phyloP scores from a whole-genome alignment of 192 early-diverging fungal species.

The Backusella sp. region DNA sequence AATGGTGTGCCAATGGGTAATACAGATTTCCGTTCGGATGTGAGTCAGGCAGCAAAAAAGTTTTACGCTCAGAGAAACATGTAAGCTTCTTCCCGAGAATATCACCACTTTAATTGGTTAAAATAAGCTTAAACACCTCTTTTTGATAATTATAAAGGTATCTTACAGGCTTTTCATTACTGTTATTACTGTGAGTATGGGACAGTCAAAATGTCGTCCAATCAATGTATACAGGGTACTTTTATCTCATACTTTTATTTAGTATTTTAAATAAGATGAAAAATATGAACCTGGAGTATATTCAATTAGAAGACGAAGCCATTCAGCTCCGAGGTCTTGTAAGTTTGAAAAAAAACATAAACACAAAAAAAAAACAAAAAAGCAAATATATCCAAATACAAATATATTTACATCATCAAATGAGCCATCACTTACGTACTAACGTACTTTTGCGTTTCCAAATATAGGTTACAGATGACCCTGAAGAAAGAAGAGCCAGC shows the following conservation, averaged over 20 bases:
- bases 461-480: slow-evolving; percentile 6
- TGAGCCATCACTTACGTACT: not conserved
- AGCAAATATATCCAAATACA: not conserved
- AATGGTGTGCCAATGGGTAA: slow-evolving; percentile 1
- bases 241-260: not conserved
- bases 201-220: not conserved
- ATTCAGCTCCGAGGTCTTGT: slow-evolving; percentile 12
- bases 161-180: slow-evolving; percentile 54
- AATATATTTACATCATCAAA: not conserved
- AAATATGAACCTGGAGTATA: slow-evolving; percentile 42
- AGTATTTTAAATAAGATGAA: slow-evolving; percentile 52
- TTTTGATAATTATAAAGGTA: slow-evolving; percentile 40
- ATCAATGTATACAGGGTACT: not conserved
- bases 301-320: slow-evolving; percentile 43
- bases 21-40: slow-evolving; percentile 37
- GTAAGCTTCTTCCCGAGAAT: slow-evolving; percentile 23
- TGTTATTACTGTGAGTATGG: slow-evolving; percentile 46
- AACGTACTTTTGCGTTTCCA: not conserved
- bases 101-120: not conserved
- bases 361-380: not conserved
- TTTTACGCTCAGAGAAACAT: slow-evolving; percentile 61
- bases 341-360: not conserved
- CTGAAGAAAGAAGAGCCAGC: not conserved
- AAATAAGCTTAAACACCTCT: not conserved
- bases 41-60: slow-evolving; percentile 42